Percentiles rank a stretch among this genome's conserved stretches.
Evolutionary conservation across 805 yeast species (phyloP).

Genomic region (Candida manassasensis): DNA sequence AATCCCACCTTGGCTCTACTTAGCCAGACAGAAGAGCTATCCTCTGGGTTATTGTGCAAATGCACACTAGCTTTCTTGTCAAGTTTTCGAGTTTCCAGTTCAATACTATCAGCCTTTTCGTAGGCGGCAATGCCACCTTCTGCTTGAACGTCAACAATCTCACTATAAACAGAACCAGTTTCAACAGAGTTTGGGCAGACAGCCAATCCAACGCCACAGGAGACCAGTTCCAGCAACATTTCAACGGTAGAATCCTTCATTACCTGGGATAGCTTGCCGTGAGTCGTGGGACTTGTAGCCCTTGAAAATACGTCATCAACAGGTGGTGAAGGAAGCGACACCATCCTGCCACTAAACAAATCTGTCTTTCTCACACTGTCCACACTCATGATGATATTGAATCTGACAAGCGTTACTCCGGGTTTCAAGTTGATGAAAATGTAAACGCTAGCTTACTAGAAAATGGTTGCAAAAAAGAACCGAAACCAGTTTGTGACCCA

Average conservation of each 20-base stretch:
- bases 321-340: background rate
- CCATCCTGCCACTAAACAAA: background rate
- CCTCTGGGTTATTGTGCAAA: too few relatives aligned
- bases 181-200: background rate
- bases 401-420: too few relatives aligned
- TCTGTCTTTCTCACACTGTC: background rate
- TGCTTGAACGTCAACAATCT: background rate
- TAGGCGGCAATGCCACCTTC: too few relatives aligned
- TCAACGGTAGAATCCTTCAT: constrained; percentile 1
- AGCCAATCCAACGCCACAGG: constrained; percentile 1
- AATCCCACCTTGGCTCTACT: constrained; percentile 21
- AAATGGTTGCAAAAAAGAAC: too few relatives aligned
- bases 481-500: too few relatives aligned
- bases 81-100: too few relatives aligned
- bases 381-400: too few relatives aligned
- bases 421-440: too few relatives aligned
- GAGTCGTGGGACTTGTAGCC: constrained; percentile 5
- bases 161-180: background rate
- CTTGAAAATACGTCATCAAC: background rate
- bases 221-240: constrained; percentile 1
- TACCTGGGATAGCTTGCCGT: constrained; percentile 2
- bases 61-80: too few relatives aligned
- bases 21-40: too few relatives aligned
- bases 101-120: too few relatives aligned
- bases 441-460: too few relatives aligned